Conservation (phyloP, 169 alveolate genomes). For the Cryptosporidium felis region DNA sequence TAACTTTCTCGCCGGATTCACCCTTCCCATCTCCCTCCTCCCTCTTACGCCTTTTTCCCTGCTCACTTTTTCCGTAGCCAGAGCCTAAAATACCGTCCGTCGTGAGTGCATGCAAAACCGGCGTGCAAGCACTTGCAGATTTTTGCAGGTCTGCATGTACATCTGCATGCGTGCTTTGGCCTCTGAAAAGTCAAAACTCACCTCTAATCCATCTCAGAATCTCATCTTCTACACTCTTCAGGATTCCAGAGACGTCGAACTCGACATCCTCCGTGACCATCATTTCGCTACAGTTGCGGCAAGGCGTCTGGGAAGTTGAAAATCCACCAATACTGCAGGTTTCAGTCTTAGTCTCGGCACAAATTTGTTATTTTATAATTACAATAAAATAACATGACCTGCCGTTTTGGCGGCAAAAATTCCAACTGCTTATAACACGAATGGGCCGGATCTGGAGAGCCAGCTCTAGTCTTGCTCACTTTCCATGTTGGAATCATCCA, state of each 20-base stretch:
- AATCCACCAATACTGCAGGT: too few relatives aligned
- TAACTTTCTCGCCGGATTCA: too few relatives aligned
- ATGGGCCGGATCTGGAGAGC: not conserved
- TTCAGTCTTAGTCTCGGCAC: too few relatives aligned
- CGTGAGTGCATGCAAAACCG: slow-evolving; percentile 24
- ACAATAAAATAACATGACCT: slow-evolving; percentile 1
- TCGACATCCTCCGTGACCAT: not conserved
- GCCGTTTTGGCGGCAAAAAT: not conserved
- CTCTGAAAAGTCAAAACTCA: not conserved
- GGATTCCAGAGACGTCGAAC: slow-evolving; percentile 21
- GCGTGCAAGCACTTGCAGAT: slow-evolving; percentile 7
- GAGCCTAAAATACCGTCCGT: too few relatives aligned
- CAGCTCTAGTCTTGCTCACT: not conserved
- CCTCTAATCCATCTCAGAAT: slow-evolving; percentile 23
- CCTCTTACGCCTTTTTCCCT: not conserved
- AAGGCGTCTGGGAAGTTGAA: too few relatives aligned
- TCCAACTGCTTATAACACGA: too few relatives aligned
- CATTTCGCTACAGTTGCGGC: not conserved
- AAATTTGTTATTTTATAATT: not conserved
- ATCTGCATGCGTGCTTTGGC: not conserved
- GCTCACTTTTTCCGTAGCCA: not conserved
- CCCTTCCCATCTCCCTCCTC: not conserved
- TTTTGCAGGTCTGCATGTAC: not conserved
- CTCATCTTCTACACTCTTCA: not conserved
- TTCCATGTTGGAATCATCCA: not conserved